Base-by-base conservation (phyloP, 306 rosid species). In the Fragaria nilgerrensis region DNA sequence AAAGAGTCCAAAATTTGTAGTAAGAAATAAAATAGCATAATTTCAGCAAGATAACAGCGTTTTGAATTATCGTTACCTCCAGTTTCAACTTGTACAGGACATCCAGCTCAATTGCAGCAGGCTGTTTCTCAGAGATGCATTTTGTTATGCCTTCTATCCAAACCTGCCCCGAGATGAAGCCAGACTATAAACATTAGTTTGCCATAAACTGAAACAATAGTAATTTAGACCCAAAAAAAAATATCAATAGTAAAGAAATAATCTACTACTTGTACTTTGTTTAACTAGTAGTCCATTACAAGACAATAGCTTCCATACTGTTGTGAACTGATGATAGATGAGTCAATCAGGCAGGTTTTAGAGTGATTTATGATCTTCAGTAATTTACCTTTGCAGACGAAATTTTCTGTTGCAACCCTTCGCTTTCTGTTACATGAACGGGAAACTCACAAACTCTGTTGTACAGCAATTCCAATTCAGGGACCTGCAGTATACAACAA, bases 401-500 rank as follows among this genome's bases (percentile, higher is more conserved):
- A 86, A 88, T 84, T 76, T 79, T 88, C 71, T 81, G 85, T 76
- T 58, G 82, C 64, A 95, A 84, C 37, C 85, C 84, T 74, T 89
- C 88, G 47, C 85, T 86, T 84, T 87, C 92, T 75, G 86, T 86
- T 72, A 90, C 71, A 49, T 86, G 74, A 80, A 92, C 70, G 45
- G 97, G 97, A 47, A 88, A 82, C 80, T 82, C 86, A 74, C 88
- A 76, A 75, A 79, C 87, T 92, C 81, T 86, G 80, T 92, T 83
- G 89, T 90, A 79, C 76, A 95, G 75, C 72, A 72, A 70, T 82
- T 92, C 97, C 97, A 93, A 88, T 82, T 89, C 94, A 70, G 88
- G 83, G 78, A 95, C 75, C 99, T 95, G 91, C 41, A 87, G 73
- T 19, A 52, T 67, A 74, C 25, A 68, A 53, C 48, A 70, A 81